These are phyloP conservation scores for Trypanosoma scelopori DNA, from an alignment of 208 protist genomes.

Conservation along the genomic window DNA sequence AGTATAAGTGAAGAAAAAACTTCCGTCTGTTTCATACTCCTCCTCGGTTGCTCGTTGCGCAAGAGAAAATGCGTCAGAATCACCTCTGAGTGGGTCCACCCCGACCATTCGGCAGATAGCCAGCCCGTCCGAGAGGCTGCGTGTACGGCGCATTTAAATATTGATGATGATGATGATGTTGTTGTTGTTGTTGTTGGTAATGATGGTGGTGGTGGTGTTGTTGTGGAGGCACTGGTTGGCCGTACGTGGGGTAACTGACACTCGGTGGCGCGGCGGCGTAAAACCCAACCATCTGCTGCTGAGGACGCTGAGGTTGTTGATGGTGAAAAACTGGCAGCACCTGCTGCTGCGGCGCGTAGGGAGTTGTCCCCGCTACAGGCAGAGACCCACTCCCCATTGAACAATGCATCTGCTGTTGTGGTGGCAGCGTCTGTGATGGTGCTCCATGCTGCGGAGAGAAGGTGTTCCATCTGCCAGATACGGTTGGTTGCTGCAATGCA, in stretches of 20 bases:
- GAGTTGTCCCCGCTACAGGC: too few relatives aligned
- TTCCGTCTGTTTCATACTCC: background rate
- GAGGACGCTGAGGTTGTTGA: conserved; percentile 6
- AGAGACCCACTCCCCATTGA: too few relatives aligned
- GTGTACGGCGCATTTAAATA: background rate
- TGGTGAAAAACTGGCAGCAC: too few relatives aligned
- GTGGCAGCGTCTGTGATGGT: too few relatives aligned
- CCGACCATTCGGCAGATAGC: background rate
- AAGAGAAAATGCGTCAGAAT: too few relatives aligned
- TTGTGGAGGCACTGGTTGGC: background rate
- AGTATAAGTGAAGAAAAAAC: too few relatives aligned
- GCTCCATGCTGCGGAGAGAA: background rate
- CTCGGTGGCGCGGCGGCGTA: background rate
- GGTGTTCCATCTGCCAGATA: background rate
- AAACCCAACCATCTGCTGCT: background rate
- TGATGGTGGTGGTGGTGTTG: too few relatives aligned
- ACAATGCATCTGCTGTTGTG: too few relatives aligned
- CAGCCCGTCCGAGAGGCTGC: background rate
- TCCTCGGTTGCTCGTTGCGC: background rate
- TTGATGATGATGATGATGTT: too few relatives aligned
- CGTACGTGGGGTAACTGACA: background rate
- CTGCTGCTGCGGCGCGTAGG: too few relatives aligned
- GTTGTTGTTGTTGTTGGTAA: too few relatives aligned
- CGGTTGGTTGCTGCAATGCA: background rate
- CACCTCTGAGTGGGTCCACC: too few relatives aligned